Conservation (phyloP, 2,329 filamentous ascomycete genomes). For the Trichophyton simii region DNA sequence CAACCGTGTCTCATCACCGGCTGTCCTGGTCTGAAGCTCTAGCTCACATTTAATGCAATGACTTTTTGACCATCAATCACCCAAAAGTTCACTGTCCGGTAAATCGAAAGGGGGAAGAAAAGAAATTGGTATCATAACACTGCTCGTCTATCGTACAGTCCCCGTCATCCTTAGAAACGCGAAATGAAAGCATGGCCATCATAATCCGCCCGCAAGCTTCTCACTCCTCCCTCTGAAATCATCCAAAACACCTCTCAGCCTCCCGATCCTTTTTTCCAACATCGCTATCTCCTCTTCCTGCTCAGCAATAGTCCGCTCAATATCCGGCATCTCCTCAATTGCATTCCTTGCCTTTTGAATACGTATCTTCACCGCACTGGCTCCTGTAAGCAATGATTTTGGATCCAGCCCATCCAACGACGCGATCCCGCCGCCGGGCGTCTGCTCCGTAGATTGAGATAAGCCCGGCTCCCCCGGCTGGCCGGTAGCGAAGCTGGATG, state of each 20-base stretch:
- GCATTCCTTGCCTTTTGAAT: constrained; percentile 59
- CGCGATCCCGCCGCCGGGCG: constrained; percentile 18
- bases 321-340: constrained; percentile 32
- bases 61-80: background rate
- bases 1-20: constrained; percentile 9
- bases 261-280: constrained; percentile 29
- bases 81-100: background rate
- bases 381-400: constrained; percentile 69
- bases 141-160: background rate
- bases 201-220: background rate
- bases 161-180: background rate
- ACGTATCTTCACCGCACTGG: constrained; percentile 68
- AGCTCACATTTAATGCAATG: background rate
- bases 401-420: constrained; percentile 37
- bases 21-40: constrained; percentile 1
- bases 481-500: constrained; percentile 11
- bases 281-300: constrained; percentile 34
- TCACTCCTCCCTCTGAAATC: constrained; percentile 27
- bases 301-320: constrained; percentile 32
- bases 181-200: background rate
- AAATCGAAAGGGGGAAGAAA: background rate
- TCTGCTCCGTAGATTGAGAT: constrained; percentile 18
- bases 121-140: background rate
- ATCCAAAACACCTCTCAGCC: constrained; percentile 29
- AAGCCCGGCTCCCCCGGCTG: constrained; percentile 17